Evolutionary conservation across 2,329 filamentous ascomycete species (phyloP), one percentile per base, ranked within the genome.

Genomic region (Ascocoryne sarcoides): DNA sequence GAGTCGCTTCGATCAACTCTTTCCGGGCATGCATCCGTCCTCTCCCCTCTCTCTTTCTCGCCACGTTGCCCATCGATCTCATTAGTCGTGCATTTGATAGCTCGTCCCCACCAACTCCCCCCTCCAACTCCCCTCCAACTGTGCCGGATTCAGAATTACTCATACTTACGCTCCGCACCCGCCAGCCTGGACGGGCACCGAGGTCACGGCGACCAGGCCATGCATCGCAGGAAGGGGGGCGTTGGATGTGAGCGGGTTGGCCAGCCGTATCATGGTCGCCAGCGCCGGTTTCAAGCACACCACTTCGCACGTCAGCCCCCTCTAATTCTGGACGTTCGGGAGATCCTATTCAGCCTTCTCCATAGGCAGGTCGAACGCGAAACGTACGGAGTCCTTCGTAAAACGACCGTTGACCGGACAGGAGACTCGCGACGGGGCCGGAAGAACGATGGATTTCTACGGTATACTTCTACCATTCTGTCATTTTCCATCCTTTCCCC

Each of bases 281-380:
- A 21, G 23, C 23, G 15, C 32, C 32, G 38, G 49, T 51, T 51
- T 51, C 47, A 49, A 47, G 40, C 39, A 45, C 51, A 50, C 45
- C 49, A 50, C 32, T 39, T 43, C 29, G 39, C 15, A 35, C 38
- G 37, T 45, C 47, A 47, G 45, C 46, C 46, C 43, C 42, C 41
- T 41, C 47, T 36, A 36, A 46, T 36, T 45, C 43, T 45, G 39
- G 43, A 37, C 28, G 32, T 40, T 36, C 29, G 30, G 31, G 42
- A 42, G 35, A 31, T 32, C 37, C 34, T 38, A 45, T 37, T 47
- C 44, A 44, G 47, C 45, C 46, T 46, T 37, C 17, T 38, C 35
- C 33, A 17, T 20, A 26, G 29, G 7, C 29, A 34, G 36, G 10
- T 8, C 4, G 10, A n/a, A n/a, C n/a, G 7, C 23, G 23, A 26